Conservation (phyloP, 2,329 filamentous ascomycete genomes). For the Raffaelea albimanens region DNA sequence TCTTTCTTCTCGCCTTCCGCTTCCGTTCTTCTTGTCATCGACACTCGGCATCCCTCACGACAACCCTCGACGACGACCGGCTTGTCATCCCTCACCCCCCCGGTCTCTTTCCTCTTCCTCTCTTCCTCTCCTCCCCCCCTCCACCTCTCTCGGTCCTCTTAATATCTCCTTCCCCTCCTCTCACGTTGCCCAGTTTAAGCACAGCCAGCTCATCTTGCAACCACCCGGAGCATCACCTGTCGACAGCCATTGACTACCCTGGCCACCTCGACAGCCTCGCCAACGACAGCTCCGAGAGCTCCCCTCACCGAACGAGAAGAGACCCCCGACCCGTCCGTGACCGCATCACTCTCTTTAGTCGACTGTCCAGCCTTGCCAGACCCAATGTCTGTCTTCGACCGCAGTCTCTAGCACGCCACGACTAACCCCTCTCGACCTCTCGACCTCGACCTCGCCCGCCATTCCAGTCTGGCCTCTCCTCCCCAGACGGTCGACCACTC, state of each 20-base stretch:
- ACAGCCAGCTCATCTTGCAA: background rate
- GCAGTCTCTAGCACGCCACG: background rate
- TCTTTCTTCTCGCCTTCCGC: too few relatives aligned
- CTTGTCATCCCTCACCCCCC: too few relatives aligned
- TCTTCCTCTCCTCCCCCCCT: background rate
- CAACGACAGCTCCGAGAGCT: background rate
- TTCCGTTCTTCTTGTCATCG: too few relatives aligned
- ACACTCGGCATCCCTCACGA: too few relatives aligned
- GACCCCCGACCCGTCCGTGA: too few relatives aligned
- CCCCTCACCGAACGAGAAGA: too few relatives aligned
- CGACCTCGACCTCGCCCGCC: background rate
- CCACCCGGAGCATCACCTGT: too few relatives aligned
- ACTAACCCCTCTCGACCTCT: background rate
- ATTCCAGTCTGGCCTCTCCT: conserved; percentile 1
- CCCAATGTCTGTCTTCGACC: background rate
- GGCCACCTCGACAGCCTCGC: background rate
- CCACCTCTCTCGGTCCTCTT: background rate
- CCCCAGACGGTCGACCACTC: background rate
- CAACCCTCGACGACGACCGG: too few relatives aligned
- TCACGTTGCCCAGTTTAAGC: conserved; percentile 13
- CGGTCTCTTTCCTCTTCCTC: background rate
- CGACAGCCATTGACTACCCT: too few relatives aligned
- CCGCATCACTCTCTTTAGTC: background rate
- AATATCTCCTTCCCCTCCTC: background rate
- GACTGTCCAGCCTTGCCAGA: background rate